Percentiles rank a stretch among this genome's conserved stretches.
These are phyloP conservation scores for Pseudonectria foliicola DNA, from an alignment of 2,329 filamentous ascomycete species.

Conservation along the genomic window DNA sequence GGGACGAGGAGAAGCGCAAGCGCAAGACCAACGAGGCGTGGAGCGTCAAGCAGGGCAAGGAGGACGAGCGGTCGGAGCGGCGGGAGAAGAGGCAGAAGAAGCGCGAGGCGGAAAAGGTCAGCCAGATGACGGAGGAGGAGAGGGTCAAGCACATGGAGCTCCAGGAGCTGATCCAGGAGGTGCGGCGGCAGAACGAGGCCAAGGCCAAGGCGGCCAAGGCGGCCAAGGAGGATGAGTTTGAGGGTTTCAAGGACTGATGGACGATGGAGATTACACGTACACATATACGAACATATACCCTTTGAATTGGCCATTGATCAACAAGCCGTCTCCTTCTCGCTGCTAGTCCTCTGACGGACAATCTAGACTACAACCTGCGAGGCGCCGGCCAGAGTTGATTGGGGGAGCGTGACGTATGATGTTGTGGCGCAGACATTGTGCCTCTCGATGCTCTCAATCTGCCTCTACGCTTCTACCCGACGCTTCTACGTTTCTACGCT, in stretches of 20 bases:
- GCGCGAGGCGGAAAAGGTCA: constrained; percentile 55
- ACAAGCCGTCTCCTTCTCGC: no score
- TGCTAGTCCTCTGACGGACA: no score
- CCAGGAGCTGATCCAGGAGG: constrained; percentile 54
- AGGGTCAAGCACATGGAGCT: constrained; percentile 56
- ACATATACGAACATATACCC: constrained; percentile 23
- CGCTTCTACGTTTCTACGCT: no score
- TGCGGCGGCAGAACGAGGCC: constrained; percentile 51
- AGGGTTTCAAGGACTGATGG: constrained; percentile 48
- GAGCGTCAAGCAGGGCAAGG: constrained; percentile 63
- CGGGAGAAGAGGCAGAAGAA: constrained; percentile 58
- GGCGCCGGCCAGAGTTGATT: no score
- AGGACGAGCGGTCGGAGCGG: constrained; percentile 53
- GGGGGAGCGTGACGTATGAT: no score
- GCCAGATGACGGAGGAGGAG: constrained; percentile 65
- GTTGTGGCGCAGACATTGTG: no score
- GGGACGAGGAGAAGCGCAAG: constrained; percentile 45
- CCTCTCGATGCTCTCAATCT: no score
- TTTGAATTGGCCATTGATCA: constrained; percentile 2
- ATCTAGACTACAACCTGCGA: no score
- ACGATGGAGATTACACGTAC: no score
- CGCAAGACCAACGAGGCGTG: constrained; percentile 60
- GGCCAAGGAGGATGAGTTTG: constrained; percentile 45
- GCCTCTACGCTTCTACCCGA: no score
- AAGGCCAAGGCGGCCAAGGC: constrained; percentile 25